phyloP scores from a whole-genome alignment of 805 yeast species.

The Wickerhamiella lipophila region DNA sequence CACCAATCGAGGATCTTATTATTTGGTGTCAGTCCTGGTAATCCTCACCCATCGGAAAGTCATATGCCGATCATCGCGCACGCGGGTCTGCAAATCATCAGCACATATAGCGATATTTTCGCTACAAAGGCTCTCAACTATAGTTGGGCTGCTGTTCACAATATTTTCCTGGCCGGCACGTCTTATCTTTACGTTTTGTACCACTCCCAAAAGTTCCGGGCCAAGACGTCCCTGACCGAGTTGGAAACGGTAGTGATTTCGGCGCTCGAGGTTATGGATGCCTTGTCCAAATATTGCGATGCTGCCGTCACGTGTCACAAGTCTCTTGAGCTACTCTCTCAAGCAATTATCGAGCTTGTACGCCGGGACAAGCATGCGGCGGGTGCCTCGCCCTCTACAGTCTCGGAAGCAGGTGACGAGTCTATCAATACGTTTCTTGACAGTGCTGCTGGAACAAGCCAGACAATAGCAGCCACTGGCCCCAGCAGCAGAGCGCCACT shows the following conservation, averaged over 20 bases:
- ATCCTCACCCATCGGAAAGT: constrained; percentile 38
- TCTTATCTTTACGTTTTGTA: constrained; percentile 68
- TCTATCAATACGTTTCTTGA: constrained; percentile 7
- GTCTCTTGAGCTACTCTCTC: constrained; percentile 13
- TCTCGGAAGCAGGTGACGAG: constrained; percentile 6
- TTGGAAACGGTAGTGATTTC: constrained; percentile 15
- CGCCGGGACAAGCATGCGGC: constrained; percentile 7
- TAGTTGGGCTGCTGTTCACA: constrained; percentile 90
- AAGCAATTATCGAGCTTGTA: constrained; percentile 13
- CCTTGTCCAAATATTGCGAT: constrained; percentile 14
- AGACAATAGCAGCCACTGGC: no score
- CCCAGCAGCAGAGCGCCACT: no score
- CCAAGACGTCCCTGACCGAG: constrained; percentile 30
- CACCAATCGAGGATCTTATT: constrained; percentile 59
- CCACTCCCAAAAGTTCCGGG: constrained; percentile 45
- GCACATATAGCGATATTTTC: constrained; percentile 47
- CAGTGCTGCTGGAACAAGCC: not conserved
- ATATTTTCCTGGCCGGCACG: constrained; percentile 78
- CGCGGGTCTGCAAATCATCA: constrained; percentile 54
- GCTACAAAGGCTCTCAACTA: constrained; percentile 53
- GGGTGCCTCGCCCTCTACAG: not conserved
- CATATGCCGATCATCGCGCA: constrained; percentile 47
- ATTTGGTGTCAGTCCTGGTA: constrained; percentile 68
- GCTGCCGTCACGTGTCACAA: constrained; percentile 15
- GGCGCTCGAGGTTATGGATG: constrained; percentile 14